Base-by-base conservation (phyloP, 2,329 filamentous ascomycete genomes). In the Diaporthe nobilis region DNA sequence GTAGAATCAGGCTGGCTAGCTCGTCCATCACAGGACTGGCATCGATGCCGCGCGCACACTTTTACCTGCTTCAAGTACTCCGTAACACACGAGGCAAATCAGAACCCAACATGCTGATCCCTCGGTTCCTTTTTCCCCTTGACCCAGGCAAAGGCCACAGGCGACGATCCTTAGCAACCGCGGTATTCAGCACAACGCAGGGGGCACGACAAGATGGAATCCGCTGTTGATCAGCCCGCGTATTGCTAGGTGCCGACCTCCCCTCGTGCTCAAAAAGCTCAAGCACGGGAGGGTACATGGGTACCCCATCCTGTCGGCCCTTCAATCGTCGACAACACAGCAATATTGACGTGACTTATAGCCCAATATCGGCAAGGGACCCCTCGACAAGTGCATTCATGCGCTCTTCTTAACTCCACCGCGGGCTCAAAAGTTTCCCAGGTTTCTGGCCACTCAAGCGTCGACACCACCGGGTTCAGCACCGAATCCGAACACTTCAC, bases 311-410 rank as follows among this genome's bases (percentile, higher is more conserved):
- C 28, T 49, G 39, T 61, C 65, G 34, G 47, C 49, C 65, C 34
- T 70, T 70, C 65, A 31, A 28, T 63, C 39, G 37, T 39, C 55
- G 55, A 74, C 75, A 74, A 51, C 71, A 39, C 71, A 71, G 57
- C 65, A 25, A 71, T 76, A 74, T 67, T 61, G 31, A 25, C 13
- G 13, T 37, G 65, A 65, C 44, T 47, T 76, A 76, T 76, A 74
- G 65, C 63, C 63, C 25, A 39, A n/a, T 37, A 20, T 71, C 39
- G 39, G 44, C 51, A 68, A 25, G 71, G 53, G 22, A 25, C 39
- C 72, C 75, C 72, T 71, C 57, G 17, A 51, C 42, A 34, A 53
- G 31, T 71, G 15, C 42, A 70, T 71, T 76, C 49, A 76, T 76
- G 75, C 75, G 51, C 28, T 67, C 44, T 17, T 58, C 39, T 31